Evolutionary conservation across 106 monocot species (phyloP).

Genomic region (Dioscorea dumetorum): DNA sequence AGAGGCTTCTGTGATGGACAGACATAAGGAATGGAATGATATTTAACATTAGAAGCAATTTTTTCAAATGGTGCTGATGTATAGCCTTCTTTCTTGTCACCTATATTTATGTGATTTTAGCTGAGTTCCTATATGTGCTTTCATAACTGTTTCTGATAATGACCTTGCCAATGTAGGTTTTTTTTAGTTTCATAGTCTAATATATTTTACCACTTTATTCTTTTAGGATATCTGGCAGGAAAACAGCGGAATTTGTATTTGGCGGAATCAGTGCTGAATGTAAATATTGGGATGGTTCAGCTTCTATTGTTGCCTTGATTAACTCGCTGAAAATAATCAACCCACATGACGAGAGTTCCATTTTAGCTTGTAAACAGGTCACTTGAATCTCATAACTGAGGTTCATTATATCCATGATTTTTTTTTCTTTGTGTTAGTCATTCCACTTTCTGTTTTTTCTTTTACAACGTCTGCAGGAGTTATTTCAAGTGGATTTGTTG

Average conservation of each 20-base stretch:
- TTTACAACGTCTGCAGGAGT: too few species aligned
- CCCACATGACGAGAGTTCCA: conserved; percentile 36
- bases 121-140: too few species aligned
- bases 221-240: conserved; percentile 28
- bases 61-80: too few species aligned
- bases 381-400: background rate
- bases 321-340: conserved; percentile 50
- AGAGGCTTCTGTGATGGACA: too few species aligned
- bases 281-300: conserved; percentile 52
- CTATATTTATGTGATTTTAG: too few species aligned
- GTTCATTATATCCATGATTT: too few species aligned
- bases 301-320: conserved; percentile 29
- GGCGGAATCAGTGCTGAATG: conserved; percentile 44
- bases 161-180: too few species aligned
- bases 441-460: background rate
- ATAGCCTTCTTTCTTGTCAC: too few species aligned
- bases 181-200: background rate
- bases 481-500: too few species aligned
- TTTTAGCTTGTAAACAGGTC: conserved; percentile 53
- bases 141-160: too few species aligned
- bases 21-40: too few species aligned
- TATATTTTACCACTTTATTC: background rate
- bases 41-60: too few species aligned
- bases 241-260: conserved; percentile 33
- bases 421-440: background rate